phyloP scores from a whole-genome alignment of 1,284 basidiomycete genomes.

The Athelia psychrophila region DNA sequence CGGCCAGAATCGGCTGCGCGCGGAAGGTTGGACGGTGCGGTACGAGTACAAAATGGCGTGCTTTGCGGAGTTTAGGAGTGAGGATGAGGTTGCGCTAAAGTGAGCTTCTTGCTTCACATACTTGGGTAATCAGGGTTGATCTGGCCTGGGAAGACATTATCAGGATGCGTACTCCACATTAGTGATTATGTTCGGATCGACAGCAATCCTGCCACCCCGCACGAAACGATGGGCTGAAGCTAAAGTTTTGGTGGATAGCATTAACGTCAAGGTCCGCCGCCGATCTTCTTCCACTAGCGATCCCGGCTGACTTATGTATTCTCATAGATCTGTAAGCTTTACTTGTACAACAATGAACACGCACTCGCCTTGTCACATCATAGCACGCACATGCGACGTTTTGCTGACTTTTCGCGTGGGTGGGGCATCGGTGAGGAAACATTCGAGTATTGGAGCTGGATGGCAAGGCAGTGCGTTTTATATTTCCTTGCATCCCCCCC shows the following conservation, averaged over 20 bases:
- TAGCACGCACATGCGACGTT: constrained; percentile 79
- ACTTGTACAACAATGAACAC: constrained; percentile 86
- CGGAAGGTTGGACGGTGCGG: constrained; percentile 93
- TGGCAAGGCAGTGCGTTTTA: constrained; percentile 84
- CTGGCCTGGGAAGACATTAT: constrained; percentile 62
- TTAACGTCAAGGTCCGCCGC: constrained; percentile 74
- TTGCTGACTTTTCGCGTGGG: constrained; percentile 84
- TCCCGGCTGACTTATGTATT: constrained; percentile 1
- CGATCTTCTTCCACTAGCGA: neutral
- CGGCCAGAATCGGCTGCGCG: constrained; percentile 58
- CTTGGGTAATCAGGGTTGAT: constrained; percentile 11
- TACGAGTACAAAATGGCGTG: constrained; percentile 97
- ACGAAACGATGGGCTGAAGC: constrained; percentile 99
- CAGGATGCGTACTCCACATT: constrained; percentile 87
- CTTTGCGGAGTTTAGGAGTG: constrained; percentile 92
- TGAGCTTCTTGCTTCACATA: constrained; percentile 35
- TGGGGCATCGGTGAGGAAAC: constrained; percentile 99
- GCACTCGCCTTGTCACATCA: constrained; percentile 78
- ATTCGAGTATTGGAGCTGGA: constrained; percentile 97
- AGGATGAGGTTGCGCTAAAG: constrained; percentile 88
- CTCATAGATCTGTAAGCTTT: constrained; percentile 79
- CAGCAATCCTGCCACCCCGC: constrained; percentile 81
- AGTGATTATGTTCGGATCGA: constrained; percentile 84
- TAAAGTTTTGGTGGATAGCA: constrained; percentile 92
- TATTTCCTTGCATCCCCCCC: neutral